Conservation (phyloP, 805 yeast species). For the Candida sakaeoensis region DNA sequence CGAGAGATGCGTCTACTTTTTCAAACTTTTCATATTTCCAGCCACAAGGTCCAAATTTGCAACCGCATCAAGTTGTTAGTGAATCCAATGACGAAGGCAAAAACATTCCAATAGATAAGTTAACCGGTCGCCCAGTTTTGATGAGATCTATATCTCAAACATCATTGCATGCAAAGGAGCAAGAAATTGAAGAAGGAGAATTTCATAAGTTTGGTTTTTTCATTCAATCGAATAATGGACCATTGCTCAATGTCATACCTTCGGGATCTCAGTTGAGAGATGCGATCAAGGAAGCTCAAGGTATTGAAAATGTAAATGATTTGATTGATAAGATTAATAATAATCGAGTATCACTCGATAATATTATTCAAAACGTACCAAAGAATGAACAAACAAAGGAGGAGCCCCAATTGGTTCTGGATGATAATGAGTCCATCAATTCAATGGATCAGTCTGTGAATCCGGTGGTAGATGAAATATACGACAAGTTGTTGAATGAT, state of each 20-base stretch:
- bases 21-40: conserved; percentile 1
- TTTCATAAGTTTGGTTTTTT: conserved; percentile 82
- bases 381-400: conserved; percentile 1
- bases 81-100: conserved; percentile 56
- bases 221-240: conserved; percentile 41
- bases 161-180: conserved; percentile 63
- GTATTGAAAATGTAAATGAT: conserved; percentile 65
- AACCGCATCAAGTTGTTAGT: conserved; percentile 70
- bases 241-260: conserved; percentile 42
- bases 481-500: conserved; percentile 67
- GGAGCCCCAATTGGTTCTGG: conserved; percentile 2
- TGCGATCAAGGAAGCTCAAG: conserved; percentile 70
- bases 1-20: conserved; percentile 21
- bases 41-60: conserved; percentile 26
- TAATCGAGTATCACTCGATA: conserved; percentile 49
- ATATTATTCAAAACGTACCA: conserved; percentile 9
- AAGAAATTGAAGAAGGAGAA: conserved; percentile 91
- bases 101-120: conserved; percentile 56
- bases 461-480: conserved; percentile 64
- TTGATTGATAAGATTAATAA: conserved; percentile 62
- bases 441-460: conserved; percentile 19
- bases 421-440: conserved; percentile 23
- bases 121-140: conserved; percentile 70
- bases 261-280: conserved; percentile 54
- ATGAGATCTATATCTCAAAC: conserved; percentile 63